phyloP scores from a whole-genome alignment of 2,329 filamentous ascomycete species.

The Monosporascus sp. region DNA sequence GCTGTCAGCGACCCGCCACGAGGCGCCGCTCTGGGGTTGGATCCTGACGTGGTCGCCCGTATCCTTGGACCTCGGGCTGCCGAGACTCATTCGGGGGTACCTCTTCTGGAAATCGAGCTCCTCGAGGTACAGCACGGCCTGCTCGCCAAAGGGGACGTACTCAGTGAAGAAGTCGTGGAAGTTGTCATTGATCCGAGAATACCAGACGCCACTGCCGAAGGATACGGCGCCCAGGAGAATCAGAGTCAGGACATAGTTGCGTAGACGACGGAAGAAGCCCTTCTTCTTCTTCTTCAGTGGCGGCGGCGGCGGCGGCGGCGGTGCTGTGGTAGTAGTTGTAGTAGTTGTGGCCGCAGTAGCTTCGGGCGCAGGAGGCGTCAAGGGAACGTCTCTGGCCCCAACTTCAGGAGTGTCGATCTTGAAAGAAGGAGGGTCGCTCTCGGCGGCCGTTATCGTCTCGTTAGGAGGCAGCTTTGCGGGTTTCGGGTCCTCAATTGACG shows the following conservation, averaged over 20 bases:
- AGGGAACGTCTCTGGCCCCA: constrained; percentile 31
- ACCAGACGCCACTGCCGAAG: constrained; percentile 86
- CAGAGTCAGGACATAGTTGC: constrained; percentile 71
- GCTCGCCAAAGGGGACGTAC: constrained; percentile 90
- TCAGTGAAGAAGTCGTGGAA: constrained; percentile 99
- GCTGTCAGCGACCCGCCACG: constrained; percentile 44
- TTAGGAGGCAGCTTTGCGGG: constrained; percentile 48
- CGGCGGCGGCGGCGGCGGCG: constrained; percentile 32
- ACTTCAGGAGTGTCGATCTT: constrained; percentile 28
- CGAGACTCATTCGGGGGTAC: constrained; percentile 52
- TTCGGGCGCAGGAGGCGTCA: constrained; percentile 34
- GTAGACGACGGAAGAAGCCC: constrained; percentile 65
- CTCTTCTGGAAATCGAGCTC: constrained; percentile 88
- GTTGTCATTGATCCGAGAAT: constrained; percentile 89
- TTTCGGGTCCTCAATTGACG: constrained; percentile 40
- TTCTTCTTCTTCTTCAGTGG: constrained; percentile 55
- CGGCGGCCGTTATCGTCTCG: constrained; percentile 45
- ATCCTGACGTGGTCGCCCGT: constrained; percentile 72
- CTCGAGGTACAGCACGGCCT: constrained; percentile 90
- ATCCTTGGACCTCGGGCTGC: constrained; percentile 48
- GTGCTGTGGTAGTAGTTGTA: constrained; percentile 27
- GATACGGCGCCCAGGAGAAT: constrained; percentile 70
- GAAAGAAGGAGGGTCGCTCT: constrained; percentile 32
- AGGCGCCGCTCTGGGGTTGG: constrained; percentile 77
- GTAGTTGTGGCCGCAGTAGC: constrained; percentile 21